Percentiles rank a stretch among this genome's conserved stretches.
phyloP scores from a whole-genome alignment of 208 protist species.

The Leishmania gerbilli region DNA sequence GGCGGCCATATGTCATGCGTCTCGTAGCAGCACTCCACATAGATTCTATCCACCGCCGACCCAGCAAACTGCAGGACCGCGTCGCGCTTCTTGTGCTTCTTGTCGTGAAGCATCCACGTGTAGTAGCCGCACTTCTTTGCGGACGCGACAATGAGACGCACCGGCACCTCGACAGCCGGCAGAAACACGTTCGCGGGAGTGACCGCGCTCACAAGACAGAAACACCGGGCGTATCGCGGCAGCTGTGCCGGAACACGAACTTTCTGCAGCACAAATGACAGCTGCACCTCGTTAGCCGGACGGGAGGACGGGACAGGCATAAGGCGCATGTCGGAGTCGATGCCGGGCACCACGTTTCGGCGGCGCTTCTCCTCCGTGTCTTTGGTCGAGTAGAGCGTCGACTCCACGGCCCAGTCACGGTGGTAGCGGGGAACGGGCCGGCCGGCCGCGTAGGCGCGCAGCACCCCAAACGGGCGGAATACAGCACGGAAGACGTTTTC shows the following conservation, averaged over 20 bases:
- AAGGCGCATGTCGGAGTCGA: conserved; percentile 29
- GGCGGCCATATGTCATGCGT: conserved; percentile 9
- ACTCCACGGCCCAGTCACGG: conserved; percentile 42
- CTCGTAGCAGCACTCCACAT: conserved; percentile 85
- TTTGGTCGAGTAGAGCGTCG: conserved; percentile 47
- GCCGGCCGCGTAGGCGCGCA: conserved; percentile 36
- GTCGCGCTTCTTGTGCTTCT: conserved; percentile 21
- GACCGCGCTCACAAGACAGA: conserved; percentile 73
- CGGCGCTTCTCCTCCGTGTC: conserved; percentile 61
- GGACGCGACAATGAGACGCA: conserved; percentile 34
- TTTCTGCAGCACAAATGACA: conserved; percentile 49
- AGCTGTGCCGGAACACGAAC: conserved; percentile 43
- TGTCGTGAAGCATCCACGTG: conserved; percentile 65
- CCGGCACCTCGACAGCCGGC: conserved; percentile 56
- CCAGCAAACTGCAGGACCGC: conserved; percentile 43
- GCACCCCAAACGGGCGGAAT: conserved; percentile 31
- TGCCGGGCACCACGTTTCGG: conserved; percentile 56
- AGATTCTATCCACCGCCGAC: conserved; percentile 49
- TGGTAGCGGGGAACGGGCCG: conserved; percentile 33
- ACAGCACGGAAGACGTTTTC: conserved; percentile 45
- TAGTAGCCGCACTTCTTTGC: conserved; percentile 40
- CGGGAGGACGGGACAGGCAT: conserved; percentile 11
- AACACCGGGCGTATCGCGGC: conserved; percentile 47
- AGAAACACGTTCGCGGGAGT: conserved; percentile 57
- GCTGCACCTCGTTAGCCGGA: conserved; percentile 13